Evolutionary conservation across 108 stramenopile genomes (phyloP).

Genomic region (Skeletonema tropicum): DNA sequence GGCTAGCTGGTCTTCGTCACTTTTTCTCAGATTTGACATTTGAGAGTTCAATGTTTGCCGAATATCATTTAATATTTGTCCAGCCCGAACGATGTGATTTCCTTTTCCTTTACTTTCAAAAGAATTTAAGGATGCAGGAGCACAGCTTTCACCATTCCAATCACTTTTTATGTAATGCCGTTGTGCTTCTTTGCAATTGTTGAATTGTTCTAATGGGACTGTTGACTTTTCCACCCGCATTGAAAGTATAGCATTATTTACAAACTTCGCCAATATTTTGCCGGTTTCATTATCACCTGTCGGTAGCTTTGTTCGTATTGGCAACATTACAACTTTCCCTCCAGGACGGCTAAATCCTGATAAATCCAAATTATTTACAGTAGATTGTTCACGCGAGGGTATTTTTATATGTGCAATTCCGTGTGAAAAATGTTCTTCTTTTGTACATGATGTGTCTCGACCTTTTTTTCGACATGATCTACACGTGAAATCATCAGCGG

Average conservation of each 20-base stretch:
- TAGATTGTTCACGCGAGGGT: neutral
- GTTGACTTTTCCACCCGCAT: slow-evolving; percentile 6
- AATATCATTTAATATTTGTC: neutral
- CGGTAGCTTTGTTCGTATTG: neutral
- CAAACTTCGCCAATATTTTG: neutral
- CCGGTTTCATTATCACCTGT: neutral
- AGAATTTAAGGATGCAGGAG: slow-evolving; percentile 9
- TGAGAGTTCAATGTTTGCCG: neutral
- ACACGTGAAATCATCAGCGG: neutral
- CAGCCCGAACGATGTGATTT: neutral
- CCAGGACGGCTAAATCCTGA: neutral
- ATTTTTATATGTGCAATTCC: neutral
- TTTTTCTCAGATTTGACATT: neutral
- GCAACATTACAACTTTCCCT: slow-evolving; percentile 6
- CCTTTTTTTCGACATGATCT: too few species aligned
- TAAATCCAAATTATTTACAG: neutral
- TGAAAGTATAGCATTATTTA: slow-evolving; percentile 7
- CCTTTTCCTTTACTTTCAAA: neutral
- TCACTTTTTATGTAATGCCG: slow-evolving; percentile 7
- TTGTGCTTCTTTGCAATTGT: neutral
- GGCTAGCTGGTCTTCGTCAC: neutral
- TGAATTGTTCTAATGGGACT: neutral
- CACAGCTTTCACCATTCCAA: slow-evolving; percentile 14
- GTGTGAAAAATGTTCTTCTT: neutral
- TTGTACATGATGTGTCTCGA: neutral